phyloP scores from a whole-genome alignment of 2,329 filamentous ascomycete species.

The Sporothrix dimorphospora region DNA sequence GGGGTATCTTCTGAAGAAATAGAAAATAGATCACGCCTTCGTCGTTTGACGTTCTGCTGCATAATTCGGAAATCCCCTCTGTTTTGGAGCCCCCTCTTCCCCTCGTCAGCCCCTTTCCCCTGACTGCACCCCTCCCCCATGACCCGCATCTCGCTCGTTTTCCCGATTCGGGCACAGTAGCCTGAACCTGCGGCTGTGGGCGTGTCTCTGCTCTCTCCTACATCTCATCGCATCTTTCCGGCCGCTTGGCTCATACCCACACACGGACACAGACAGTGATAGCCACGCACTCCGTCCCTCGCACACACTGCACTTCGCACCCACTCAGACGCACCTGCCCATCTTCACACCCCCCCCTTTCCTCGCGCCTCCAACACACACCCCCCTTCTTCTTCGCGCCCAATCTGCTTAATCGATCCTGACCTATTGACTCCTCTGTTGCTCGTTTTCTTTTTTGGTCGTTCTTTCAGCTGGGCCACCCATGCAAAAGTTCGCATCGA shows the following conservation, averaged over 20 bases:
- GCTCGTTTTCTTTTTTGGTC: constrained; percentile 14
- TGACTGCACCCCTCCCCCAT: constrained; percentile 15
- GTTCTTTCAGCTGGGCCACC: not conserved
- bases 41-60: not conserved
- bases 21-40: not conserved
- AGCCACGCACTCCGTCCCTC: not conserved
- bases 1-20: not conserved
- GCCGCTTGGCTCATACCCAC: constrained; percentile 18
- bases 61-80: not conserved
- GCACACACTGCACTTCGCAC: not conserved
- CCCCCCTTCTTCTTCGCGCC: not conserved
- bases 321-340: not conserved
- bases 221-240: constrained; percentile 7
- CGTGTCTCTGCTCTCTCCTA: not conserved
- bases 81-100: not conserved
- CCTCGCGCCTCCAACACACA: not conserved
- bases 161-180: constrained; percentile 16
- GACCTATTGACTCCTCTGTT: not conserved
- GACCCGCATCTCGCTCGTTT: constrained; percentile 22
- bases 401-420: constrained; percentile 5
- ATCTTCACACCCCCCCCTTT: not conserved
- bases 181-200: constrained; percentile 1
- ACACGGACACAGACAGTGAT: not conserved
- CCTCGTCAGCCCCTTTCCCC: constrained; percentile 13
- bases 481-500: constrained; percentile 10